Conservation (phyloP, 768 basidiomycete genomes). For the Suillus brevipes region DNA sequence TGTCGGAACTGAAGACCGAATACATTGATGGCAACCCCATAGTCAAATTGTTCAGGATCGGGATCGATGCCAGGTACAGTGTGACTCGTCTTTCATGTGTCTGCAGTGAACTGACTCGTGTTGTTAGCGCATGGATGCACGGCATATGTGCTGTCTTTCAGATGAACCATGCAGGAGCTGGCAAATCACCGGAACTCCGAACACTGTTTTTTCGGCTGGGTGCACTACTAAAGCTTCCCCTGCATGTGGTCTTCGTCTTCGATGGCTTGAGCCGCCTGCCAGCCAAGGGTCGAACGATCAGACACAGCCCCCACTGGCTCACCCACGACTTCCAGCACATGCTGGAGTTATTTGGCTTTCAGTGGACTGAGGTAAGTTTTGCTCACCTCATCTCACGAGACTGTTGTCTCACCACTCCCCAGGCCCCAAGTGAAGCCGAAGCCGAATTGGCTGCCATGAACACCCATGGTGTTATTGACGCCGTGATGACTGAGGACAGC, state of each 20-base stretch:
- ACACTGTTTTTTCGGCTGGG: neutral
- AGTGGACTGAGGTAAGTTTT: neutral
- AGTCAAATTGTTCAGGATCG: too few species aligned
- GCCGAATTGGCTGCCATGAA: constrained; percentile 13
- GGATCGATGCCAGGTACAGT: too few species aligned
- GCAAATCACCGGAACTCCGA: neutral
- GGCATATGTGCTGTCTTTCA: too few species aligned
- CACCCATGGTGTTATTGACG: constrained; percentile 33
- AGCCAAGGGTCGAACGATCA: neutral
- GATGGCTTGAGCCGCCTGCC: neutral
- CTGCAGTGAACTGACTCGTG: too few species aligned
- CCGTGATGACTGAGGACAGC: constrained; percentile 40
- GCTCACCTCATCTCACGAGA: neutral
- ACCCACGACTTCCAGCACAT: neutral
- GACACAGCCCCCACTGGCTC: neutral
- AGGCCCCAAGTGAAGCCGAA: constrained; percentile 13
- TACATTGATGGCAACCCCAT: too few species aligned
- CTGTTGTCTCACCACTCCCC: neutral
- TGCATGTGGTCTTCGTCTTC: neutral
- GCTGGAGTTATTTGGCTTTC: neutral
- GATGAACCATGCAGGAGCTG: too few species aligned
- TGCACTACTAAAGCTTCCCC: neutral
- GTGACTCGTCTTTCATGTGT: too few species aligned
- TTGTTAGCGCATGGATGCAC: too few species aligned
- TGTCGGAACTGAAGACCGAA: too few species aligned